Evolutionary conservation across 345 rosid species (phyloP).

Genomic region (Chamaenerion angustifolium): DNA sequence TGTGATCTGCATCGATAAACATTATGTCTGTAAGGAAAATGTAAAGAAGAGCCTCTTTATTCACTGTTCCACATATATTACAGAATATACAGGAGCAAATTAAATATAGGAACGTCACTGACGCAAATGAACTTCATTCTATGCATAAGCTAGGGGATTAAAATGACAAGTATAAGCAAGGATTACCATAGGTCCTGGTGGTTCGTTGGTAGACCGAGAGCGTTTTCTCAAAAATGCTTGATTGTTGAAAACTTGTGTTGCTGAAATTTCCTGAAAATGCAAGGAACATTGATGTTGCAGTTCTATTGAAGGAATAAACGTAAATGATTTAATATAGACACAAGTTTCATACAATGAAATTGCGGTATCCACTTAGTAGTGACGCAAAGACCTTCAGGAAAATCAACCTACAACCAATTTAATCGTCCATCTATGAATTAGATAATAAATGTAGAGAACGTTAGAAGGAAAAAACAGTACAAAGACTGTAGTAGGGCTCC

Average conservation of each 20-base stretch:
- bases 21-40: neutral
- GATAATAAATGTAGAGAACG: too few relatives aligned
- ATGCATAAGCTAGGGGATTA: neutral
- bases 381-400: conserved; percentile 91
- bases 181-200: conserved; percentile 80
- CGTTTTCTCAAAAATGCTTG: conserved; percentile 91
- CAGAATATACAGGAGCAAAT: neutral
- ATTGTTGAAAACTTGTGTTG: conserved; percentile 51
- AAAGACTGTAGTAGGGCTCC: too few relatives aligned
- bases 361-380: conserved; percentile 93
- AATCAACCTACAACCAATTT: conserved; percentile 55
- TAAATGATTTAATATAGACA: conserved; percentile 7
- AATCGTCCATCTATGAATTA: neutral
- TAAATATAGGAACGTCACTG: neutral
- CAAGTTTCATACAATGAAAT: conserved; percentile 61
- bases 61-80: neutral
- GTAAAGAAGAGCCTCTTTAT: neutral
- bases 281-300: neutral
- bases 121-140: neutral
- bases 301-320: conserved; percentile 1
- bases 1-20: conserved; percentile 31
- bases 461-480: too few relatives aligned
- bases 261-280: conserved; percentile 56
- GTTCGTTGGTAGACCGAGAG: conserved; percentile 80
- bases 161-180: conserved; percentile 6